phyloP scores from a whole-genome alignment of 106 monocot species.

The Dioscorea zingiberensis region DNA sequence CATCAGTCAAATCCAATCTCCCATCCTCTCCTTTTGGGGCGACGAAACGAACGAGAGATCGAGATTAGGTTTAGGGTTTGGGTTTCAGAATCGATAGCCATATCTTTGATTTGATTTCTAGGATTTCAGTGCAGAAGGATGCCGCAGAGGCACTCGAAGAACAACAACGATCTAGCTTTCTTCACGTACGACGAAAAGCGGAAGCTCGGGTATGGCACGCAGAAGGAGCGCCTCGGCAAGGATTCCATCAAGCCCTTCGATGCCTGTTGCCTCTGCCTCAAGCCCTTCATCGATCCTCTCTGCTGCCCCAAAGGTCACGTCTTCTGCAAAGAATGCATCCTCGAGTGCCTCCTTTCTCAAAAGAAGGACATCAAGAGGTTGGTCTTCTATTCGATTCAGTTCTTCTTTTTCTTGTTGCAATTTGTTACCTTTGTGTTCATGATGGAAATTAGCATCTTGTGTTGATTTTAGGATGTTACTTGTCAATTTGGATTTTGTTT shows the following conservation, averaged over 20 bases:
- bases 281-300: slow-evolving; percentile 73
- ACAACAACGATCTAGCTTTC: slow-evolving; percentile 98
- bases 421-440: background rate
- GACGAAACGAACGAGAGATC: background rate
- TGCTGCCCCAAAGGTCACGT: slow-evolving; percentile 85
- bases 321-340: slow-evolving; percentile 97
- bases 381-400: background rate
- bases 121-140: slow-evolving; percentile 24
- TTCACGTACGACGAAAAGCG: slow-evolving; percentile 97
- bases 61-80: slow-evolving; percentile 10
- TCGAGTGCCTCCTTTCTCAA: slow-evolving; percentile 90
- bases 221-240: slow-evolving; percentile 82
- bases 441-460: background rate
- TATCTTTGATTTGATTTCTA: too few relatives aligned
- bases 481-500: too few relatives aligned
- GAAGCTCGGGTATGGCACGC: slow-evolving; percentile 95
- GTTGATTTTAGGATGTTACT: too few relatives aligned
- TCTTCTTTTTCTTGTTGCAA: background rate
- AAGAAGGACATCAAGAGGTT: slow-evolving; percentile 95
- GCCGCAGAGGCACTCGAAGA: slow-evolving; percentile 99
- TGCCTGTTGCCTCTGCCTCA: slow-evolving; percentile 82
- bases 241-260: slow-evolving; percentile 99
- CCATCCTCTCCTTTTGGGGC: background rate
- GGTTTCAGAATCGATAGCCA: background rate
- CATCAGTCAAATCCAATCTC: background rate